These are phyloP conservation scores for Colletotrichum theobromicola DNA, from an alignment of 2,329 filamentous ascomycete genomes.

Conservation along the genomic window DNA sequence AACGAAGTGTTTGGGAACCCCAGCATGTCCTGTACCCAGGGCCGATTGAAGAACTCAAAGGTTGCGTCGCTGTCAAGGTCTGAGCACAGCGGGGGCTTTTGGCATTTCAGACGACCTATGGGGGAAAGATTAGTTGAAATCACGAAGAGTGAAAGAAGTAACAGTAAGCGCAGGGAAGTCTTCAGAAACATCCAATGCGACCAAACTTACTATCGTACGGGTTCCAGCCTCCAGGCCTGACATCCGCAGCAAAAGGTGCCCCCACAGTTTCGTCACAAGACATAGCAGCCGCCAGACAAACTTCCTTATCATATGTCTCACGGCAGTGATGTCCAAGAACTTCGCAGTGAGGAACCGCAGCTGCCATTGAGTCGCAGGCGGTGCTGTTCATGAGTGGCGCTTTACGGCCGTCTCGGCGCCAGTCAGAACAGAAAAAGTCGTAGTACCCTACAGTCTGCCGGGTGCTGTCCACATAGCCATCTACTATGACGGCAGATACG, in stretches of 20 bases:
- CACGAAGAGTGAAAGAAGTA: too few species aligned
- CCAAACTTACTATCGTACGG: background rate
- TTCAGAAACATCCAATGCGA: accelerated
- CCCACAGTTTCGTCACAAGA: background rate
- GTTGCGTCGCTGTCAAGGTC: background rate
- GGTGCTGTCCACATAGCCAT: background rate
- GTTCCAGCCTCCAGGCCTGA: background rate
- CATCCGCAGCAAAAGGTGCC: background rate
- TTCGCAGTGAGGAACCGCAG: background rate
- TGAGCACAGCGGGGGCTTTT: background rate
- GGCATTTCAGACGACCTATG: background rate
- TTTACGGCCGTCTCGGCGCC: background rate
- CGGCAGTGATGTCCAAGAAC: background rate
- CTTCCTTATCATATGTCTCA: background rate
- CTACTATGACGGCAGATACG: background rate
- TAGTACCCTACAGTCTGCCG: background rate
- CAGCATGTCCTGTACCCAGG: background rate
- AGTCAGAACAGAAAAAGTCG: background rate
- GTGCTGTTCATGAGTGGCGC: background rate
- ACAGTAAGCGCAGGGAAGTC: background rate
- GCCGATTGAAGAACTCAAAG: background rate
- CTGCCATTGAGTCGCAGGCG: background rate
- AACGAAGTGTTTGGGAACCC: background rate
- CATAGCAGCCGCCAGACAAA: background rate
- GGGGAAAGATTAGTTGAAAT: too few species aligned